Percentiles rank a stretch among this genome's conserved stretches.
phyloP scores from a whole-genome alignment of 805 yeast species.

The Wickerhamomyces bisporus region DNA sequence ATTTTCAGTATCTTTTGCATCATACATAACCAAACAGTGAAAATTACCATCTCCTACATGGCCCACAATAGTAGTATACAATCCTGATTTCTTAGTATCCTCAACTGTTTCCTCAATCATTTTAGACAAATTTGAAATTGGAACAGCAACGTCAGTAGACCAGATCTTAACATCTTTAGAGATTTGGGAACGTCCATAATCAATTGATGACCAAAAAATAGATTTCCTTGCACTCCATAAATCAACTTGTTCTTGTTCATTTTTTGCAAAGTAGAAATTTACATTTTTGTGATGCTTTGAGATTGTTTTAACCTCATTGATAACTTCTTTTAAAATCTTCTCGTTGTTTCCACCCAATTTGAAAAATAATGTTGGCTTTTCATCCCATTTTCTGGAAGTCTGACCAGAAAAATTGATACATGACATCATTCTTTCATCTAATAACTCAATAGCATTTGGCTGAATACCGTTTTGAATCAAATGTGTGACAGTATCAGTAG shows the following conservation, averaged over 20 bases:
- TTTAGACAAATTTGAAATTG: slow-evolving; percentile 57
- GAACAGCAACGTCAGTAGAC: slow-evolving; percentile 81
- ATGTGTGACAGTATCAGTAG: slow-evolving; percentile 62
- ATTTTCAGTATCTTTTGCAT: slow-evolving; percentile 38
- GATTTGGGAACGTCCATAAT: slow-evolving; percentile 47
- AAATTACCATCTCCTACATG: slow-evolving; percentile 82
- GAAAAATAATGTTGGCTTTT: slow-evolving; percentile 55
- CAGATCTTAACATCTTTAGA: slow-evolving; percentile 46
- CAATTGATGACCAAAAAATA: slow-evolving; percentile 60
- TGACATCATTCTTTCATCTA: slow-evolving; percentile 68
- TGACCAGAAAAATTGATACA: slow-evolving; percentile 55
- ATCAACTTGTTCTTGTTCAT: slow-evolving; percentile 53
- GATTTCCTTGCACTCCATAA: slow-evolving; percentile 76
- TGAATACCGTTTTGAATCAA: slow-evolving; percentile 57
- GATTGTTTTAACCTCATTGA: slow-evolving; percentile 43
- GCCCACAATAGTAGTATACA: slow-evolving; percentile 58
- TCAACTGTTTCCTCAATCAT: slow-evolving; percentile 55
- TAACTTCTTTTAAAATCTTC: slow-evolving; percentile 36
- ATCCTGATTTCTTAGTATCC: slow-evolving; percentile 48
- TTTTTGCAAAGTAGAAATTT: slow-evolving; percentile 53
- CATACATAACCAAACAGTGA: slow-evolving; percentile 59
- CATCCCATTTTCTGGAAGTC: slow-evolving; percentile 48
- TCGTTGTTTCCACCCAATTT: slow-evolving; percentile 51
- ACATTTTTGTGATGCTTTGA: slow-evolving; percentile 45
- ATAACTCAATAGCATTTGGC: slow-evolving; percentile 66